Conservation (phyloP, 2,329 filamentous ascomycete species). For the Trichoderma aggressivum region DNA sequence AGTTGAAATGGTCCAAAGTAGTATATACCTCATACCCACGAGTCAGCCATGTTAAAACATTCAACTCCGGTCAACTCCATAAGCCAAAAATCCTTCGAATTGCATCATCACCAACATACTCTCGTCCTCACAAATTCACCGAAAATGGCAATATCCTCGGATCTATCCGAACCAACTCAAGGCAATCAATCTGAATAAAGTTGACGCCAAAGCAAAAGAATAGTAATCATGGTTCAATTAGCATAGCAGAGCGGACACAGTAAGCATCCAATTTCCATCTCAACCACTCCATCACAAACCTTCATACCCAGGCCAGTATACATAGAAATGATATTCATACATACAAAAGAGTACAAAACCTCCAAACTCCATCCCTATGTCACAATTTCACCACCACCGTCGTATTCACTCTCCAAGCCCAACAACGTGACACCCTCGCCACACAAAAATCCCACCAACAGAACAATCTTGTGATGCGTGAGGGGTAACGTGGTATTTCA, state of each 20-base stretch:
- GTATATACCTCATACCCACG: neutral
- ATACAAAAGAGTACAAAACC: neutral
- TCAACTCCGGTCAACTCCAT: neutral
- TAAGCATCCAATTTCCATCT: neutral
- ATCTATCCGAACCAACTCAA: neutral
- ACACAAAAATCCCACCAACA: neutral
- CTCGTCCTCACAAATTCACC: neutral
- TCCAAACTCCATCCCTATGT: neutral
- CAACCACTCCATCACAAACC: neutral
- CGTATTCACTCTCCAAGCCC: neutral
- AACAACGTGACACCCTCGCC: neutral
- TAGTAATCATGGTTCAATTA: neutral
- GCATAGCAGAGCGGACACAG: neutral
- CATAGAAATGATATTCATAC: neutral
- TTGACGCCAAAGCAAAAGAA: neutral
- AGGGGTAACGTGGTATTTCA: neutral
- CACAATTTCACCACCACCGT: neutral
- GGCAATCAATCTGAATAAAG: neutral
- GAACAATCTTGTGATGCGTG: neutral
- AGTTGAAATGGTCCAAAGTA: neutral
- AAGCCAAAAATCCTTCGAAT: neutral
- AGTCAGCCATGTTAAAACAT: neutral
- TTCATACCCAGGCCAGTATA: neutral
- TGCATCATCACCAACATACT: neutral
- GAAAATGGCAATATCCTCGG: neutral